phyloP scores from a whole-genome alignment of 2,329 filamentous ascomycete genomes.

The Aspergillus sp. region DNA sequence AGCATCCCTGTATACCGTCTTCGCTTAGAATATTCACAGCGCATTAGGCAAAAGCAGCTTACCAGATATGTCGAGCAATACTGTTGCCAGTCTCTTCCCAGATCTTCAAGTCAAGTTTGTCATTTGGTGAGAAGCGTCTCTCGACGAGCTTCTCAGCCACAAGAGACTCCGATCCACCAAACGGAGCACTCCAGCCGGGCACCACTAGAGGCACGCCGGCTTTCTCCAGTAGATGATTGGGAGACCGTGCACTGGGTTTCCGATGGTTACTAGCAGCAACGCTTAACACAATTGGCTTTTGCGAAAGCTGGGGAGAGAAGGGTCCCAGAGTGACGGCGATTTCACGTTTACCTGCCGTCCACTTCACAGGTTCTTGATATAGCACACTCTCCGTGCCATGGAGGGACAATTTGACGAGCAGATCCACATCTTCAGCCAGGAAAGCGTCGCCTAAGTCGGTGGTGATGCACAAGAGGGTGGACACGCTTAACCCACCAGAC shows the following conservation, averaged over 20 bases:
- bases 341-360: constrained; percentile 35
- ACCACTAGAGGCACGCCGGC: constrained; percentile 45
- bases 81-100: constrained; percentile 71
- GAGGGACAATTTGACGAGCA: constrained; percentile 24
- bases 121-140: constrained; percentile 49
- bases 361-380: constrained; percentile 24
- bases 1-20: constrained; percentile 49
- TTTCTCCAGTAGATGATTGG: constrained; percentile 21
- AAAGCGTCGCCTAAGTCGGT: constrained; percentile 68
- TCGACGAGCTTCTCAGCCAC: constrained; percentile 54
- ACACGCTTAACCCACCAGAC: constrained; percentile 41
- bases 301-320: constrained; percentile 23
- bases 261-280: constrained; percentile 16
- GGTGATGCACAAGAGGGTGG: constrained; percentile 60
- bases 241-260: constrained; percentile 7
- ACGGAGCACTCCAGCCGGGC: constrained; percentile 55
- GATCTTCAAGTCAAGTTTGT: constrained; percentile 46
- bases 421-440: constrained; percentile 43
- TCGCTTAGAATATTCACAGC: constrained; percentile 11
- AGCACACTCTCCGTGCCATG: constrained; percentile 15
- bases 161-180: constrained; percentile 37
- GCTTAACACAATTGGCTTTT: constrained; percentile 25
- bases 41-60: constrained; percentile 18
- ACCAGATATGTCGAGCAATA: constrained; percentile 71
- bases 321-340: constrained; percentile 30